These are phyloP conservation scores for Alternaria hordeiaustralica DNA, from an alignment of 2,329 filamentous ascomycete genomes.

Conservation along the genomic window DNA sequence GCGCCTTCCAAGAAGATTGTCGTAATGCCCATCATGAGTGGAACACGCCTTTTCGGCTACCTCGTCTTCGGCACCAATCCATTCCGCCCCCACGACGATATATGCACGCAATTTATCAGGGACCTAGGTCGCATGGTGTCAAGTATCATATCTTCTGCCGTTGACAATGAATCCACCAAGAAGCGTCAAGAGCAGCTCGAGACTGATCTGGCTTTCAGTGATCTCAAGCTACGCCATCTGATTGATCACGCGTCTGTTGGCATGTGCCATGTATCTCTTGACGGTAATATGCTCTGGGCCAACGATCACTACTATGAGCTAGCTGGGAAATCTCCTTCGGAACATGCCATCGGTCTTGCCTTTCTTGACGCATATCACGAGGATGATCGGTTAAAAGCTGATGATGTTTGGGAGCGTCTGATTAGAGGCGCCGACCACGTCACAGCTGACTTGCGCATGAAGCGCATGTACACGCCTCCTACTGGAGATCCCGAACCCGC, in stretches of 20 bases:
- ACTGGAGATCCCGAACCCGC: constrained; percentile 40
- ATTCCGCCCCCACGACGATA: constrained; percentile 39
- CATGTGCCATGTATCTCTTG: constrained; percentile 40
- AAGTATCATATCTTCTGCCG: constrained; percentile 34
- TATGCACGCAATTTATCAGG: constrained; percentile 41
- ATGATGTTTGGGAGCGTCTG: constrained; percentile 34
- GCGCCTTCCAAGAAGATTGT: constrained; percentile 32
- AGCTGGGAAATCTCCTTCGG: constrained; percentile 24
- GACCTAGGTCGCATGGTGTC: constrained; percentile 43
- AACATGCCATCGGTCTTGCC: constrained; percentile 19
- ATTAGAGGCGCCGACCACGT: constrained; percentile 34
- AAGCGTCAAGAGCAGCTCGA: constrained; percentile 41
- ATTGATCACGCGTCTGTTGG: constrained; percentile 46
- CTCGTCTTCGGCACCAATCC: constrained; percentile 47
- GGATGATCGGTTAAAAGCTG: constrained; percentile 32
- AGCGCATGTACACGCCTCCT: constrained; percentile 40
- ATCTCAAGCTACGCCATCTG: constrained; percentile 43
- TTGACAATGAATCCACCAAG: constrained; percentile 26
- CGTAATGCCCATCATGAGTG: constrained; percentile 35
- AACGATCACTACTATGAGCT: constrained; percentile 45
- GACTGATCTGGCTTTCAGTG: constrained; percentile 43
- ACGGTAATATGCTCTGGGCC: constrained; percentile 43
- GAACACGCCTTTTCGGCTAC: constrained; percentile 33
- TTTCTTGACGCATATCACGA: constrained; percentile 40
- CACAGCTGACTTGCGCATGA: constrained; percentile 37